Base-by-base conservation (phyloP, 768 basidiomycete species). In the Mycena vitilis region DNA sequence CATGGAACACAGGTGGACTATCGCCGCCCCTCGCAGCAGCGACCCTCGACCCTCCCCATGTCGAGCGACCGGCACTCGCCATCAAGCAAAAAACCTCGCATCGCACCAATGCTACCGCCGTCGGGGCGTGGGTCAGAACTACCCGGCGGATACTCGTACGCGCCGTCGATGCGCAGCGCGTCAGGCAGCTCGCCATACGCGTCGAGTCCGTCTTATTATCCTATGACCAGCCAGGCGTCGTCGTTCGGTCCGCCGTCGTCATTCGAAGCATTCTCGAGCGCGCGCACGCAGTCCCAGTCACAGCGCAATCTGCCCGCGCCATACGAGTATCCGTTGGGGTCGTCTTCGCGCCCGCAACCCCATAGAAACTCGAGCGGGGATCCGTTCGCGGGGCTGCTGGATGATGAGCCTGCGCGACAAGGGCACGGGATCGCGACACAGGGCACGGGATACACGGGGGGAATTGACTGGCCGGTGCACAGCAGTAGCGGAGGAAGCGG, bases 391-490 rank as follows among this genome's bases (percentile, higher is more conserved):
- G 58, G 67, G 18, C 36, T 72, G 55, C n/a, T 72, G 44, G 71
- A 72, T 18, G 67, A 68, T 7, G 71, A 69, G 16, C 45, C 30
- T 18, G 15, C 71, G 59, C 36, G 54, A 16, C 66, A 54, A 22
- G 45, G 40, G 11, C 70, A 71, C 23, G 45, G 37, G 2, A 40
- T 69, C 7, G 49, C 23, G 40, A 22, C 54, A 16, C 55, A 47
- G 30, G 51, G 38, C 20, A 1, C 65, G 18, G 18, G 30, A 25
- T 71, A 67, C 15, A 38, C 49, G 22, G 70, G 71, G 20, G 30
- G 30, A 30, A 60, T 72, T 13, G 67, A 72, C 59, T 72, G 71
- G 71, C 71, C 71, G 16, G 71, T 72, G 63, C 70, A 71, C 40
- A 66, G 49, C 20, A 56, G 38, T 54, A 61, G 30, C 20, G 44